These are phyloP conservation scores for Tagetes patula DNA, from an alignment of 129 eudicot genomes.

Conservation along the genomic window DNA sequence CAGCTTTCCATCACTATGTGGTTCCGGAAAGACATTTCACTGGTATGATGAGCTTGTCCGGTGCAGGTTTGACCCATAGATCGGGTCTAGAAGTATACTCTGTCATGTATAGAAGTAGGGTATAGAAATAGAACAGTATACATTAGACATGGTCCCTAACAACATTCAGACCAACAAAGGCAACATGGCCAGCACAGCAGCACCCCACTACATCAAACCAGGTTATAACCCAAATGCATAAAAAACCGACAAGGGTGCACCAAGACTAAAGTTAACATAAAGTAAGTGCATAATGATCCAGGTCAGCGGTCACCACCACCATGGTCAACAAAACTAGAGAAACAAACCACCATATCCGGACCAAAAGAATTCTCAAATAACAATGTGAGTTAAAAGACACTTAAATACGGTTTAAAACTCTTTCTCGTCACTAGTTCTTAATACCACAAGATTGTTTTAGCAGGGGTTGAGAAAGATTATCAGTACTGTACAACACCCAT, in stretches of 20 bases:
- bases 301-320: background rate
- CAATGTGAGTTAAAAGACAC: constrained; percentile 7
- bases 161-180: background rate
- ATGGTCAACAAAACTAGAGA: background rate
- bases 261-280: background rate
- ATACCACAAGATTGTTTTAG: constrained; percentile 13
- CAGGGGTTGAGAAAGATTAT: constrained; percentile 11
- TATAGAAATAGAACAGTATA: too few relatives aligned
- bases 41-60: too few relatives aligned
- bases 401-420: constrained; percentile 15
- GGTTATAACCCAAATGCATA: background rate
- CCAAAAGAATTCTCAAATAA: background rate
- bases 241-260: background rate
- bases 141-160: background rate
- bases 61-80: too few relatives aligned
- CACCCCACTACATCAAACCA: background rate
- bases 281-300: background rate
- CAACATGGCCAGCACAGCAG: background rate
- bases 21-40: too few relatives aligned
- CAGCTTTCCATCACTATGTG: too few relatives aligned
- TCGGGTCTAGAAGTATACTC: too few relatives aligned
- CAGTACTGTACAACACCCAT: constrained; percentile 39
- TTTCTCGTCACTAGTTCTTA: constrained; percentile 6
- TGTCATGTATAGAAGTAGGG: too few relatives aligned
- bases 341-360: constrained; percentile 17